Evolutionary conservation across 2,329 filamentous ascomycete genomes (phyloP).

Genomic region (Lizonia empirigonia): DNA sequence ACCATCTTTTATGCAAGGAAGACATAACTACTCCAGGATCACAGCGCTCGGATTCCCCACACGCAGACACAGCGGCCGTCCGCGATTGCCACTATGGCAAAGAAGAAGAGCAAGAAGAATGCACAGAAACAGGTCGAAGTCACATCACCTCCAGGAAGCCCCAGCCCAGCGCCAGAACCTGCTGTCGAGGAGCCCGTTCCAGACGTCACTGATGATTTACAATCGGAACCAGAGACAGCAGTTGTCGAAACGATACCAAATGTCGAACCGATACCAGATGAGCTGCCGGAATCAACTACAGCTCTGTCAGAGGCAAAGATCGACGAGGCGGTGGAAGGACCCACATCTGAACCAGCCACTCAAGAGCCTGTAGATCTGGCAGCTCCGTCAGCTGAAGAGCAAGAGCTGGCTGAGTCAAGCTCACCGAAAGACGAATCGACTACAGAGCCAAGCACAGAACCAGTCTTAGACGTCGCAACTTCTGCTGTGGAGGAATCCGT

Average conservation of each 20-base stretch:
- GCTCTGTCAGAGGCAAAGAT: constrained; percentile 25
- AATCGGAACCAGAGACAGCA: constrained; percentile 26
- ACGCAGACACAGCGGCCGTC: constrained; percentile 30
- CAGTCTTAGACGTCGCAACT: not conserved
- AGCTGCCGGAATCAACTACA: constrained; percentile 22
- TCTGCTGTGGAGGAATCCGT: not conserved
- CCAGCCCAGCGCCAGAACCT: constrained; percentile 21
- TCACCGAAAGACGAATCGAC: constrained; percentile 16
- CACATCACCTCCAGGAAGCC: constrained; percentile 36
- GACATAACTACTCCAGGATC: constrained; percentile 24
- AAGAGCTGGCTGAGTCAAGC: constrained; percentile 7
- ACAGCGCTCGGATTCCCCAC: constrained; percentile 16
- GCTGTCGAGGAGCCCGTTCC: constrained; percentile 30
- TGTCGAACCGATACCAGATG: constrained; percentile 25
- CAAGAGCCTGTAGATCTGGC: constrained; percentile 14
- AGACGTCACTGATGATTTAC: constrained; percentile 22
- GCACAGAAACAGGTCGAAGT: constrained; percentile 36
- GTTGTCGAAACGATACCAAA: constrained; percentile 25
- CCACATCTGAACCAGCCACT: constrained; percentile 24
- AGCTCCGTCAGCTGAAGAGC: constrained; percentile 8
- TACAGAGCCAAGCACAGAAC: constrained; percentile 1
- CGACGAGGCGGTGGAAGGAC: constrained; percentile 26
- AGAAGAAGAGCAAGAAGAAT: constrained; percentile 42
- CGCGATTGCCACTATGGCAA: constrained; percentile 37
- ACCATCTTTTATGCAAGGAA: constrained; percentile 30